Conservation (phyloP, 2,329 filamentous ascomycete genomes). For the Alternaria metachromatica region DNA sequence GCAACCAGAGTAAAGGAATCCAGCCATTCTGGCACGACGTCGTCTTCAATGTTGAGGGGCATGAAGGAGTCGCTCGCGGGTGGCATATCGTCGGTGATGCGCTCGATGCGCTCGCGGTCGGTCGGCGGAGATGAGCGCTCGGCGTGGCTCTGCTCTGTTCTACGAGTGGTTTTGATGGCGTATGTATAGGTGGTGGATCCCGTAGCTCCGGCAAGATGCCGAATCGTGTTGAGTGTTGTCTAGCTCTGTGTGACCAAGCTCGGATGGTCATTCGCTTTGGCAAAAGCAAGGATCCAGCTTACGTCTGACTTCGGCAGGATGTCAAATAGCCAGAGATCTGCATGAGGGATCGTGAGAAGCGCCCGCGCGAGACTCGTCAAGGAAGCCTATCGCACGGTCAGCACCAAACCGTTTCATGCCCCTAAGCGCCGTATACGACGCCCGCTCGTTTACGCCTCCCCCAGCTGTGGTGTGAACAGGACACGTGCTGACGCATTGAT, state of each 20-base stretch:
- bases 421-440: constrained; percentile 16
- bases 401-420: constrained; percentile 22
- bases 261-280: constrained; percentile 48
- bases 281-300: constrained; percentile 47
- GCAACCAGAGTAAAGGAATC: constrained; percentile 49
- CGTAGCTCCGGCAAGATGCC: constrained; percentile 34
- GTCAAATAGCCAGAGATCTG: constrained; percentile 46
- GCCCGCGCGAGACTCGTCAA: constrained; percentile 34
- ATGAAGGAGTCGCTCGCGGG: constrained; percentile 51
- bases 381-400: constrained; percentile 37
- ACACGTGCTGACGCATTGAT: constrained; percentile 8
- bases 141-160: constrained; percentile 11
- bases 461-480: constrained; percentile 7
- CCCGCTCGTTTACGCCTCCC: constrained; percentile 11
- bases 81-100: constrained; percentile 39
- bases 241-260: constrained; percentile 44
- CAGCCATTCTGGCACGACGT: constrained; percentile 50
- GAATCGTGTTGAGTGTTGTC: constrained; percentile 38
- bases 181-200: constrained; percentile 26
- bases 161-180: constrained; percentile 18
- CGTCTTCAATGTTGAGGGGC: constrained; percentile 48
- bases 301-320: constrained; percentile 37
- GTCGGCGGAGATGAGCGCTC: constrained; percentile 10
- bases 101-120: constrained; percentile 13
- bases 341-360: constrained; percentile 39